phyloP scores from a whole-genome alignment of 2,329 filamentous ascomycete species.

The Penicillium sp. region DNA sequence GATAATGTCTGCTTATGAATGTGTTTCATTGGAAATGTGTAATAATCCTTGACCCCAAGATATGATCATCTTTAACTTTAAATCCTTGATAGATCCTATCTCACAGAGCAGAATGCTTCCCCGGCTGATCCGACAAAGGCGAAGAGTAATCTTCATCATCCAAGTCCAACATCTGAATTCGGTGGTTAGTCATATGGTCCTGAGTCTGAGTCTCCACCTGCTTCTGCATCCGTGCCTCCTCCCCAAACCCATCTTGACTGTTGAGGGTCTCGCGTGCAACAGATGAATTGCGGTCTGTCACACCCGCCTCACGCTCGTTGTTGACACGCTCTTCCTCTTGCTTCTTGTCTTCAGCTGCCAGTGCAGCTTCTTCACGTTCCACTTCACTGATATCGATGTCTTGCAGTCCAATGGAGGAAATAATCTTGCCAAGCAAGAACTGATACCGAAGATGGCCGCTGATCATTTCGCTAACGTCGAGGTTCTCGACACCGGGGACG shows the following conservation, averaged over 20 bases:
- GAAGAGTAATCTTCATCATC: conserved; percentile 20
- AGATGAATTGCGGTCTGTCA: conserved; percentile 18
- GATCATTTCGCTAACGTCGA: conserved; percentile 66
- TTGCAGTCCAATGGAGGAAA: conserved; percentile 69
- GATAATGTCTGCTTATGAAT: neutral
- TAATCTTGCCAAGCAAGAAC: conserved; percentile 64
- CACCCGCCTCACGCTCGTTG: conserved; percentile 32
- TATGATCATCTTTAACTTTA: neutral
- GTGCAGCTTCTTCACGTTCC: conserved; percentile 44
- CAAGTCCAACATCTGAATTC: conserved; percentile 25
- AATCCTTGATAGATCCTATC: neutral
- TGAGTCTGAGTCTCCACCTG: conserved; percentile 33
- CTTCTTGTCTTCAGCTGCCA: conserved; percentile 39
- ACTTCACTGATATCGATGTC: conserved; percentile 56
- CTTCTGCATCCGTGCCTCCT: conserved; percentile 29
- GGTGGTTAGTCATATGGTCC: conserved; percentile 24
- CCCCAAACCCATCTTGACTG: conserved; percentile 21
- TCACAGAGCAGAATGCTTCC: conserved; percentile 20
- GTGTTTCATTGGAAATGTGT: neutral
- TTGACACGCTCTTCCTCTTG: conserved; percentile 38
- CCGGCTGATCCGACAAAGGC: conserved; percentile 17
- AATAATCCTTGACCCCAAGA: no score
- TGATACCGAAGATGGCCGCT: conserved; percentile 72
- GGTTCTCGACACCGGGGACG: conserved; percentile 58
- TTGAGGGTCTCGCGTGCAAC: conserved; percentile 19